Evolutionary conservation across 2,329 filamentous ascomycete species (phyloP).

Genomic region (Arthrobotrys iridis): DNA sequence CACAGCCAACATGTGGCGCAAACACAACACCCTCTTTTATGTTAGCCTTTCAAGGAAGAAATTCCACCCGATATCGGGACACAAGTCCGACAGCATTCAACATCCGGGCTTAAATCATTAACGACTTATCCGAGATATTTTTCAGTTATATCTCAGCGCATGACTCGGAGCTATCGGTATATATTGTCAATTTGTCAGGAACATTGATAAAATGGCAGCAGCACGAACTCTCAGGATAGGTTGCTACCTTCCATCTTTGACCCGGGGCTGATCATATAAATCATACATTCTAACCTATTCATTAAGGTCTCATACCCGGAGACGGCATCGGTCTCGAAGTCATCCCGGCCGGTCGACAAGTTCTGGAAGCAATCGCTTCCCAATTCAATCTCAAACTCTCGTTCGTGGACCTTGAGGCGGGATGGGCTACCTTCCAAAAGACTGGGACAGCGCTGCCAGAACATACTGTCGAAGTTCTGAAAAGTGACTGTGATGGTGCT

Average conservation of each 20-base stretch:
- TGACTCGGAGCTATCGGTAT: background rate
- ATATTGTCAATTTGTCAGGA: background rate
- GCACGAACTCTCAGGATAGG: slow-evolving; percentile 52
- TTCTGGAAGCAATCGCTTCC: slow-evolving; percentile 91
- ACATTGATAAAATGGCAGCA: slow-evolving; percentile 41
- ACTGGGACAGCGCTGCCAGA: slow-evolving; percentile 90
- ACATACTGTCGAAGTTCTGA: slow-evolving; percentile 86
- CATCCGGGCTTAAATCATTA: background rate
- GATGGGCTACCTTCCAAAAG: slow-evolving; percentile 91
- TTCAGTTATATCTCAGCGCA: background rate
- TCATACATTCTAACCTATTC: slow-evolving; percentile 22
- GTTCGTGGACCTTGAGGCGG: slow-evolving; percentile 91
- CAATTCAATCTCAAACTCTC: slow-evolving; percentile 92
- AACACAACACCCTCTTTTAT: slow-evolving; percentile 10
- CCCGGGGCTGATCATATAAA: background rate
- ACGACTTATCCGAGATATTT: slow-evolving; percentile 18
- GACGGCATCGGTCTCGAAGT: slow-evolving; percentile 99
- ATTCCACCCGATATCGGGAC: slow-evolving; percentile 50
- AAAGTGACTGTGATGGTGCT: slow-evolving; percentile 91
- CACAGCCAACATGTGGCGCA: slow-evolving; percentile 12
- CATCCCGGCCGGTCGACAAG: slow-evolving; percentile 88
- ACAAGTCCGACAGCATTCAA: background rate
- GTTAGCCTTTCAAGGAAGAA: slow-evolving; percentile 18
- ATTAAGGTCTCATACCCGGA: slow-evolving; percentile 87
- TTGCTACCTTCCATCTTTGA: slow-evolving; percentile 38